These are phyloP conservation scores for Triticum urartu DNA, from an alignment of 176 grass and related monocot species.

Conservation along the genomic window DNA sequence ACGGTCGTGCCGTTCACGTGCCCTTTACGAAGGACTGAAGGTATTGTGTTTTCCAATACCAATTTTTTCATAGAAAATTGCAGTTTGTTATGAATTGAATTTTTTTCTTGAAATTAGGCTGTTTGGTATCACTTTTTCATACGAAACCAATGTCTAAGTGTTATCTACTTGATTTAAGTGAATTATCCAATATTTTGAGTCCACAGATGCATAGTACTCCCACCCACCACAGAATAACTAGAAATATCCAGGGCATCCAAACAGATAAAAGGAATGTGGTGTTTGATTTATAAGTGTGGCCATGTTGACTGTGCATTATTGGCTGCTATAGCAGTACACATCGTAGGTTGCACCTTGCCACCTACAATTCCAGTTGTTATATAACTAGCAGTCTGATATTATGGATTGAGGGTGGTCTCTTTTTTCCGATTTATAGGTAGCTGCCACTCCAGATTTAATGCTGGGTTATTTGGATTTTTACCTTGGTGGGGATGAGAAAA, in stretches of 20 bases:
- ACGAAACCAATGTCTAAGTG: not conserved
- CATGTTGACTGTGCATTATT: constrained; percentile 5
- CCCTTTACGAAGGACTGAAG: constrained; percentile 99
- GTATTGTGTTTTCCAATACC: constrained; percentile 36
- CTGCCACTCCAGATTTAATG: constrained; percentile 92
- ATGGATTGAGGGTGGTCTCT: constrained; percentile 18
- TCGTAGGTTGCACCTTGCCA: constrained; percentile 1
- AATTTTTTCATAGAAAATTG: not conserved
- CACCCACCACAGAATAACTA: not conserved
- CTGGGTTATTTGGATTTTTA: constrained; percentile 96
- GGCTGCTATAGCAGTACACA: not conserved
- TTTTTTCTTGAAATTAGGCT: not conserved
- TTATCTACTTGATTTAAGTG: constrained; percentile 19
- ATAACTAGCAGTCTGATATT: constrained; percentile 23
- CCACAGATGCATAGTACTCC: not conserved
- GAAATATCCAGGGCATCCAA: constrained; percentile 2
- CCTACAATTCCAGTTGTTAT: not conserved
- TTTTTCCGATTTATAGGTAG: constrained; percentile 53
- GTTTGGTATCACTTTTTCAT: not conserved
- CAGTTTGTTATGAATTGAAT: not conserved
- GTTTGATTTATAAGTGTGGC: not conserved
- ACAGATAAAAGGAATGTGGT: not conserved
- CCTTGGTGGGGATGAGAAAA: constrained; percentile 95
- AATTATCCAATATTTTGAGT: constrained; percentile 19
- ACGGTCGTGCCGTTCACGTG: constrained; percentile 87